These are phyloP conservation scores for Aspergillus sojae DNA, from an alignment of 2,329 filamentous ascomycete species.

Conservation along the genomic window DNA sequence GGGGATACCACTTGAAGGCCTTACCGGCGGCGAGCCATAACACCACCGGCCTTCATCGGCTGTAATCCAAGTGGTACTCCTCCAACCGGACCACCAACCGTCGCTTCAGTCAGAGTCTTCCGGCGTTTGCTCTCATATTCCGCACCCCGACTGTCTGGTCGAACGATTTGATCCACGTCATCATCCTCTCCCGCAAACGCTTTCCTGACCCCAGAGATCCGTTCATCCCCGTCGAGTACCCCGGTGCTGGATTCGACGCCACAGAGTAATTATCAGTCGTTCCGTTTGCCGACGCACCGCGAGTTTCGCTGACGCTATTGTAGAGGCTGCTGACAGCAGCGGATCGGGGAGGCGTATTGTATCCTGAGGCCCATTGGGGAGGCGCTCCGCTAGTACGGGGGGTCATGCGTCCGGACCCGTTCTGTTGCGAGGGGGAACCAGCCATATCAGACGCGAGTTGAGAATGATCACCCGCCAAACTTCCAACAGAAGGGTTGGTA, in stretches of 20 bases:
- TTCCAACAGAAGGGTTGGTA: conserved; percentile 64
- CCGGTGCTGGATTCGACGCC: conserved; percentile 62
- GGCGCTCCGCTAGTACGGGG: conserved; percentile 75
- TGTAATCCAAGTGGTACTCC: conserved; percentile 43
- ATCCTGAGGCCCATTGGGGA: conserved; percentile 75
- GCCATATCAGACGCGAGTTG: conserved; percentile 83
- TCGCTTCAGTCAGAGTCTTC: conserved; percentile 71
- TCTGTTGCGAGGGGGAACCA: conserved; percentile 76
- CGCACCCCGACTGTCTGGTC: conserved; percentile 62
- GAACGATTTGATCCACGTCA: conserved; percentile 65
- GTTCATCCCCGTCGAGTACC: conserved; percentile 64
- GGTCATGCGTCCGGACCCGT: conserved; percentile 80
- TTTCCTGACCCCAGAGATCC: conserved; percentile 62
- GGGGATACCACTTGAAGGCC: neutral
- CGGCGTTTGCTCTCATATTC: conserved; percentile 73
- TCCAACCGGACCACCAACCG: conserved; percentile 49
- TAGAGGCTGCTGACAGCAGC: conserved; percentile 77
- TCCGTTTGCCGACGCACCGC: conserved; percentile 65
- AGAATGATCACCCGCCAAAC: conserved; percentile 70
- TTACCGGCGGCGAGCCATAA: conserved; percentile 44
- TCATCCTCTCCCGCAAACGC: conserved; percentile 69
- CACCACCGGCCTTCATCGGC: conserved; percentile 46
- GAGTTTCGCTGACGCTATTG: conserved; percentile 83
- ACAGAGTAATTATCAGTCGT: conserved; percentile 71
- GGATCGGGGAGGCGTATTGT: conserved; percentile 76